These are phyloP conservation scores for Salvia miltiorrhiza DNA, from an alignment of 257 asterid genomes.

Conservation along the genomic window DNA sequence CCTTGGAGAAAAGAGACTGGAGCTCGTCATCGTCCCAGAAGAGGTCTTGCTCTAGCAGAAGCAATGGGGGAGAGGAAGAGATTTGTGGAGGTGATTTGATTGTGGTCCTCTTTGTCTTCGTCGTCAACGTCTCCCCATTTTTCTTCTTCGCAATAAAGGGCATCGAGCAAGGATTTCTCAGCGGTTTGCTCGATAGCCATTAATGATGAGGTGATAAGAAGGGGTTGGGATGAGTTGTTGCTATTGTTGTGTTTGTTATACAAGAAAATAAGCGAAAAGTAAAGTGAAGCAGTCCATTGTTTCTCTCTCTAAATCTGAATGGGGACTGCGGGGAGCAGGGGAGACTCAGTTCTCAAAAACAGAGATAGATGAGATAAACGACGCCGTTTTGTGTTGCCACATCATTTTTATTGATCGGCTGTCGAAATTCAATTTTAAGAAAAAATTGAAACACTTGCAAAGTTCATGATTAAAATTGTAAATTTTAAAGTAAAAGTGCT, in stretches of 20 bases:
- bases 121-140: constrained; percentile 39
- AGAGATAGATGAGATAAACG: too few relatives aligned
- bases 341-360: constrained; percentile 45
- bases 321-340: constrained; percentile 32
- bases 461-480: too few relatives aligned
- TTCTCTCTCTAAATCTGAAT: constrained; percentile 25
- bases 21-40: constrained; percentile 78
- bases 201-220: not conserved
- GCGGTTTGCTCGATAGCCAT: constrained; percentile 50
- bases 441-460: too few relatives aligned
- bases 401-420: too few relatives aligned
- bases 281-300: constrained; percentile 22
- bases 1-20: constrained; percentile 57
- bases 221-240: not conserved
- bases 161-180: constrained; percentile 36
- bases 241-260: constrained; percentile 36
- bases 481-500: too few relatives aligned
- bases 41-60: constrained; percentile 55
- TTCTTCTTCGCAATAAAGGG: constrained; percentile 58
- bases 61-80: constrained; percentile 22
- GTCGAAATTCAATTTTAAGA: too few relatives aligned
- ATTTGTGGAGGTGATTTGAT: not conserved
- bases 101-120: too few relatives aligned
- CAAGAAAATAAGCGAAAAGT: constrained; percentile 33
- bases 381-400: too few relatives aligned